phyloP scores from a whole-genome alignment of 345 rosid genomes.

The rapeseed (Brassica napus) region Da-Ae NC_063443.1:2982001-2982500 shows the following conservation, averaged over 20 bases:
- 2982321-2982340: constrained; percentile 8
- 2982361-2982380: constrained; percentile 51
- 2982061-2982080: too few species aligned
- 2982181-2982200: too few species aligned
- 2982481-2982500: constrained; percentile 78
- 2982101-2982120: too few species aligned
- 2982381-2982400: constrained; percentile 49
- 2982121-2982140: too few species aligned
- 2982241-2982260: not conserved
- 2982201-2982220: too few species aligned
- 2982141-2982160: too few species aligned
- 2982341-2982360: constrained; percentile 15
- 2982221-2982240: not conserved
- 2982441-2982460: constrained; percentile 88
- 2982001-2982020: too few species aligned
- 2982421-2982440: constrained; percentile 77
- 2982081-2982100: too few species aligned
- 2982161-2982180: too few species aligned
- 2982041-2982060: too few species aligned
- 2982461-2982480: constrained; percentile 86
- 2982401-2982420: constrained; percentile 74
- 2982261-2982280: constrained; percentile 53
- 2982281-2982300: constrained; percentile 49
- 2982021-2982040: too few species aligned
- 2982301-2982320: constrained; percentile 55